phyloP scores from a whole-genome alignment of 305 asterid species.

The Fraxinus velutina region DNA sequence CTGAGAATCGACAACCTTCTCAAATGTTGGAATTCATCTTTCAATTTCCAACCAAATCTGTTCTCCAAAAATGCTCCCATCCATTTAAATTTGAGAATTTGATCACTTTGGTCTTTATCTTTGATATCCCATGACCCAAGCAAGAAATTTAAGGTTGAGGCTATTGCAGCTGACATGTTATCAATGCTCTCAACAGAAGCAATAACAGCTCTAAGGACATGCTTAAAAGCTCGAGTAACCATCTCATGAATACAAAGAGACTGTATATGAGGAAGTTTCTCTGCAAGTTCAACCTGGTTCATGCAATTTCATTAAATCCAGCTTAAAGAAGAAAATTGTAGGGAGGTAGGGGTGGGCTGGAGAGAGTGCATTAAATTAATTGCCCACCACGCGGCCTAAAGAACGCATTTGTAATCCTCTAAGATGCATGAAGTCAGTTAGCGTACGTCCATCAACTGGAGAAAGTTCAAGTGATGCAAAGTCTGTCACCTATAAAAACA shows the following conservation, averaged over 20 bases:
- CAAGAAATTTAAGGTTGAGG: slow-evolving; percentile 77
- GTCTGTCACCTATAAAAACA: slow-evolving; percentile 72
- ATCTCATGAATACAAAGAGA: slow-evolving; percentile 99
- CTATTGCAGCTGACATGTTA: slow-evolving; percentile 67
- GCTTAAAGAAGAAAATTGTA: slow-evolving; percentile 19
- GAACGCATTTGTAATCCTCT: slow-evolving; percentile 94
- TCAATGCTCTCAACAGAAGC: slow-evolving; percentile 66
- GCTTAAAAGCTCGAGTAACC: slow-evolving; percentile 97
- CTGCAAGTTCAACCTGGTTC: slow-evolving; percentile 91
- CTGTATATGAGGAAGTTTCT: slow-evolving; percentile 96
- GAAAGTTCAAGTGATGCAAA: slow-evolving; percentile 99
- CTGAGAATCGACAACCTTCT: slow-evolving; percentile 85
- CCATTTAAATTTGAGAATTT: slow-evolving; percentile 70
- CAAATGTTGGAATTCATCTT: slow-evolving; percentile 71
- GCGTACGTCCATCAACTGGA: slow-evolving; percentile 98
- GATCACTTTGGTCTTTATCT: slow-evolving; percentile 38
- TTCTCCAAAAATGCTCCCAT: slow-evolving; percentile 56
- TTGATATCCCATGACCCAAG: slow-evolving; percentile 58
- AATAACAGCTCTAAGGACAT: slow-evolving; percentile 89
- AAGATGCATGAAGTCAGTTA: slow-evolving; percentile 98
- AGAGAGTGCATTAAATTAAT: slow-evolving; percentile 15
- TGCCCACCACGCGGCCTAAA: slow-evolving; percentile 94
- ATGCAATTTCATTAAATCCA: slow-evolving; percentile 29
- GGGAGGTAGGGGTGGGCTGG: not conserved
- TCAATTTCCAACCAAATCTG: slow-evolving; percentile 78